Evolutionary conservation across 768 basidiomycete species (phyloP).

Genomic region (Boletus pseudo-olivaceus): DNA sequence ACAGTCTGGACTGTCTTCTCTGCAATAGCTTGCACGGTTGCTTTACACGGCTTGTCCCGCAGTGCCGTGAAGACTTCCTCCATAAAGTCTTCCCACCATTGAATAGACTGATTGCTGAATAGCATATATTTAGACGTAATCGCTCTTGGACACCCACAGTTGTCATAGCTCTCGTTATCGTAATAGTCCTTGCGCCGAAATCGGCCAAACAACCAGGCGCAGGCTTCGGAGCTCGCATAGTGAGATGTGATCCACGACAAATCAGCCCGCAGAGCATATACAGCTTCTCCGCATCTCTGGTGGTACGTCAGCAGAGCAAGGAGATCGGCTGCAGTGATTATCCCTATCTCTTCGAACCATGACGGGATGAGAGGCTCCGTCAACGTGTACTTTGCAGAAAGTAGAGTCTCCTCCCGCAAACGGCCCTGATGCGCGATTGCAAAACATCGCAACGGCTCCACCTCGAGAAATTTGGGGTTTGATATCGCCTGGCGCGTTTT

Average conservation of each 20-base stretch:
- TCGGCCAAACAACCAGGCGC: too few relatives aligned
- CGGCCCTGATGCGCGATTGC: not conserved
- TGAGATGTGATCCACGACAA: not conserved
- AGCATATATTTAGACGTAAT: not conserved
- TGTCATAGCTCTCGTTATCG: too few relatives aligned
- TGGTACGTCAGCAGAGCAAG: not conserved
- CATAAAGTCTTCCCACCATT: slow-evolving; percentile 23
- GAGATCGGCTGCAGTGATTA: not conserved
- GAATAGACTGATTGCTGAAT: not conserved
- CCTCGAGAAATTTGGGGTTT: not conserved
- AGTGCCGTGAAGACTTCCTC: slow-evolving; percentile 3
- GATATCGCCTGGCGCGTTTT: not conserved
- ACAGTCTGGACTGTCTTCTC: not conserved
- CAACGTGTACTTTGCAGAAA: not conserved
- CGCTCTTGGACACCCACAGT: not conserved
- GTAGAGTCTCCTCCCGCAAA: not conserved
- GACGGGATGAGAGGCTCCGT: not conserved
- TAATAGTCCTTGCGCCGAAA: too few relatives aligned
- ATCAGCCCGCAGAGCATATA: not conserved
- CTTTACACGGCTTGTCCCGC: slow-evolving; percentile 21
- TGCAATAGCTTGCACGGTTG: not conserved
- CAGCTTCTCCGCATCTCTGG: not conserved
- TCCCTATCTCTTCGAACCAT: not conserved
- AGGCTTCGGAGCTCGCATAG: too few relatives aligned
- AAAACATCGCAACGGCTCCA: not conserved